Conservation (phyloP, 2,329 filamentous ascomycete genomes). For the Pestalotiopsis sp. region DNA sequence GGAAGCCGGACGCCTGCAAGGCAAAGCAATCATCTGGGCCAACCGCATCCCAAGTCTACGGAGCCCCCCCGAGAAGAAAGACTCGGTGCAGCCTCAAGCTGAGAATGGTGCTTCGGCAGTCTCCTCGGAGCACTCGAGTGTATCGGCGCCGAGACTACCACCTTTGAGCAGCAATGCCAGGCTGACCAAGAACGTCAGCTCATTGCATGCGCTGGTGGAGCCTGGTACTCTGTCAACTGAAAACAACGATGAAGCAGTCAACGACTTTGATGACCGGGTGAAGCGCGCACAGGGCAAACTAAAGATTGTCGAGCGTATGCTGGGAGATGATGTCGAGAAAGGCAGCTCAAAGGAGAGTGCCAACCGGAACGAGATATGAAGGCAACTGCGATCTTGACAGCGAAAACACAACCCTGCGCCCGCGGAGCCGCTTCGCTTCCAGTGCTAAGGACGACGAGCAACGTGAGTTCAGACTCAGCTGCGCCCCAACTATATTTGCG, state of each 20-base stretch:
- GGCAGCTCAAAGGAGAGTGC: not conserved
- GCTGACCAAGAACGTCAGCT: constrained; percentile 75
- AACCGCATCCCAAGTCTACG: constrained; percentile 49
- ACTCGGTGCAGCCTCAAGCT: constrained; percentile 18
- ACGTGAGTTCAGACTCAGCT: not conserved
- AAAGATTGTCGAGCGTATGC: constrained; percentile 80
- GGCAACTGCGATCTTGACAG: not conserved
- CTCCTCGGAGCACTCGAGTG: not conserved
- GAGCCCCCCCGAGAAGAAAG: not conserved
- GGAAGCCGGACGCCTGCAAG: constrained; percentile 77
- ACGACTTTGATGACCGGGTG: constrained; percentile 84
- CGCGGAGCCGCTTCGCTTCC: not conserved
- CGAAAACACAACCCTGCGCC: not conserved
- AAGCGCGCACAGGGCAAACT: constrained; percentile 83
- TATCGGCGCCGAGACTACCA: constrained; percentile 40
- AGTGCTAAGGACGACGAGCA: not conserved
- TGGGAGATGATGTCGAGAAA: constrained; percentile 35
- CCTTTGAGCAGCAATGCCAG: constrained; percentile 58
- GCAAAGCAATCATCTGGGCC: constrained; percentile 82
- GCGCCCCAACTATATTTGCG: not conserved
- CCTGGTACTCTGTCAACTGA: constrained; percentile 75
- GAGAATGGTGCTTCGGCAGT: constrained; percentile 1
- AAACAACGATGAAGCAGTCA: constrained; percentile 87
- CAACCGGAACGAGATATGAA: constrained; percentile 18
- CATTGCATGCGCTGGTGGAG: constrained; percentile 78